Base-by-base conservation (phyloP, 2,329 filamentous ascomycete species). In the Uncinocarpus reesii region DNA sequence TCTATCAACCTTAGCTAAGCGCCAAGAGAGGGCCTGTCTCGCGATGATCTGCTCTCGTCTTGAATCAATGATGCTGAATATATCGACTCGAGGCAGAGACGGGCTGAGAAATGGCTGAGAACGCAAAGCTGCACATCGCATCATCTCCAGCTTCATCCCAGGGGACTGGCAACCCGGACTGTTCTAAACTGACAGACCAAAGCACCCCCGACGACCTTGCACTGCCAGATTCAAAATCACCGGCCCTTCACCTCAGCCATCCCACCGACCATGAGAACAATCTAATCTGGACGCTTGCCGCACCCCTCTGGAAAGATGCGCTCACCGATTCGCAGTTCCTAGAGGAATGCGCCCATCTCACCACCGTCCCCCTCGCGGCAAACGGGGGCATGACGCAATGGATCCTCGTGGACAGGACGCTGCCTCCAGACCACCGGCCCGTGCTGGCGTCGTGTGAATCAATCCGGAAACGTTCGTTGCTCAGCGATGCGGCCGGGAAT, bases 371-470 rank as follows among this genome's bases (percentile, higher is more conserved):
- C 5, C 68, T 84, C 15, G 72, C 79, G 11, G 69, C 70, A 42
- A 64, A 80, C 53, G 76, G 75, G 32, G 79, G 80, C 32, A 68
- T 83, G 52, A 73, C 73, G 10, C 71, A 75, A 54, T 84, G 81
- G 81, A 75, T 84, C 47, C 71, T 85, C 24, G 80, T 79, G 3
- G 69, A 77, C 48, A 55, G 57, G 43, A 48, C 57, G 32, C 51
- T 63, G 41, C 52, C 63, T 1, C 66, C 69, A 0, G 61, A 69
- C 21, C 55, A 65, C 15, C 72, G 77, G 21, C 75, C 72, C 3
- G 68, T 85, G 23, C 71, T 83, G 18, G 78, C 79, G 2, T 77
- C 76, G 23, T 83, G 80, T 61, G 81, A 85, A 64, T 76, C 76
- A 7, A 69, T 82, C 45, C 73, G 73, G 51, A 84, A 84, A 64